Evolutionary conservation across 768 basidiomycete genomes (phyloP), one percentile per base, ranked within the genome.

Genomic region (Rhizopogon vesiculosus): DNA sequence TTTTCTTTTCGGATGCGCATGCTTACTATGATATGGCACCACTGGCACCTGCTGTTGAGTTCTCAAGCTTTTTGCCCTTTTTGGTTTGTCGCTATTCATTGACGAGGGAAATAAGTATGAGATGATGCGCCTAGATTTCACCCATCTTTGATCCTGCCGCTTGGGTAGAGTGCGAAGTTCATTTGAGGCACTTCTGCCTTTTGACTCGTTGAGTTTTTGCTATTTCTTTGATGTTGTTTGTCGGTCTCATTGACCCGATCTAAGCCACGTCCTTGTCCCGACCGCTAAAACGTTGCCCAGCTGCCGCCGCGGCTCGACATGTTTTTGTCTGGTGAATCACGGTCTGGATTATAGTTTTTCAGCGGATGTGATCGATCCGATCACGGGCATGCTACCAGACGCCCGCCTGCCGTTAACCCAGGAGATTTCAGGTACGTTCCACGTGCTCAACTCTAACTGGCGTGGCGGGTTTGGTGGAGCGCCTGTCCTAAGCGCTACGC

Each of bases 1-100:
- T 31, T 31, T 33, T 33, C 18, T 48, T 25, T 48, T 35, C 19
- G 46, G 46, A 48, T 48, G 5, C 22, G 29, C 41, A 22, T 29
- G 44, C 31, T n/a, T 33, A 22, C 13, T 25, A 25, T 25, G 25
- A 54, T 44, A 35, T 49, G 53, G n/a, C 53, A 29, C 46, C 7
- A 8, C 7, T 33, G 31, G 25, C 25, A 25, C 38, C 12, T 48
- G 22, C 54, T 53, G 68, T 61, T 69, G 62, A 71, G 67, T 69
- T 51, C 7, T 57, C 41, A 65, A 56, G 31, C 42, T 58, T 61
- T 58, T 35, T 49, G 35, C 35, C 15, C 35, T 19, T 18, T 25
- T 49, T 16, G 13, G 46, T 38, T 35, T 38, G 35, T 8, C 35
- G 19, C 35, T 5, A 38, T 49, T 49, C 22, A 38, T 49, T 39